These are phyloP conservation scores for Nitzschia putrida DNA, from an alignment of 108 stramenopile genomes.

Conservation along the genomic window DNA sequence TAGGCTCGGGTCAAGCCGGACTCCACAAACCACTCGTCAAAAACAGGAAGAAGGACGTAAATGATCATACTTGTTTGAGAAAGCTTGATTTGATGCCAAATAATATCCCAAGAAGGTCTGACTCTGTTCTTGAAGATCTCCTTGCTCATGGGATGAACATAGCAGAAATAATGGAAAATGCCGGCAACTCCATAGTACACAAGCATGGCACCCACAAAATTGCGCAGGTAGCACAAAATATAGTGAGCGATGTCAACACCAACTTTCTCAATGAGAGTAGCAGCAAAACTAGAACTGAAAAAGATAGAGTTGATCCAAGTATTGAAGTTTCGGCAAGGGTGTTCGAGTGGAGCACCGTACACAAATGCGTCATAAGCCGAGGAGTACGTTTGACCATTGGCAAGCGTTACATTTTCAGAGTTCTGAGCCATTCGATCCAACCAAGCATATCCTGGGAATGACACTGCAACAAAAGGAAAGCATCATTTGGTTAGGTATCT, in stretches of 20 bases:
- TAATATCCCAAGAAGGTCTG: constrained; percentile 52
- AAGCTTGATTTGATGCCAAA: constrained; percentile 78
- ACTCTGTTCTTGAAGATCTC: constrained; percentile 49
- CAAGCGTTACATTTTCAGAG: constrained; percentile 22
- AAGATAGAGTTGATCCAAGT: constrained; percentile 64
- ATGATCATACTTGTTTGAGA: constrained; percentile 69
- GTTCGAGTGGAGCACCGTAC: constrained; percentile 37
- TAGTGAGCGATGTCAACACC: constrained; percentile 52
- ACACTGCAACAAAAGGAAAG: constrained; percentile 24
- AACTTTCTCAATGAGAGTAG: constrained; percentile 28
- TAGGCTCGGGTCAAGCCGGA: constrained; percentile 69
- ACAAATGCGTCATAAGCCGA: constrained; percentile 60
- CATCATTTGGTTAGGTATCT: background rate
- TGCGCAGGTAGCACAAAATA: constrained; percentile 64
- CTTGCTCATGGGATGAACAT: constrained; percentile 52
- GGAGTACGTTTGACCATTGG: constrained; percentile 35
- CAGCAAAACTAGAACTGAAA: constrained; percentile 33
- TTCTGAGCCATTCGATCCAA: constrained; percentile 47
- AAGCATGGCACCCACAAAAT: constrained; percentile 56
- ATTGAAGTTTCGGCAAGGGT: constrained; percentile 68
- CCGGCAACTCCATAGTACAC: constrained; percentile 68
- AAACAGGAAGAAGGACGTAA: constrained; percentile 76
- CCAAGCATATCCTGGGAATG: constrained; percentile 57
- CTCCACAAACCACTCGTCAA: constrained; percentile 83
- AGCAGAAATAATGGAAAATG: constrained; percentile 65